These are phyloP conservation scores for Verticillium tricorpus DNA, from an alignment of 2,329 filamentous ascomycete genomes.

Conservation along the genomic window DNA sequence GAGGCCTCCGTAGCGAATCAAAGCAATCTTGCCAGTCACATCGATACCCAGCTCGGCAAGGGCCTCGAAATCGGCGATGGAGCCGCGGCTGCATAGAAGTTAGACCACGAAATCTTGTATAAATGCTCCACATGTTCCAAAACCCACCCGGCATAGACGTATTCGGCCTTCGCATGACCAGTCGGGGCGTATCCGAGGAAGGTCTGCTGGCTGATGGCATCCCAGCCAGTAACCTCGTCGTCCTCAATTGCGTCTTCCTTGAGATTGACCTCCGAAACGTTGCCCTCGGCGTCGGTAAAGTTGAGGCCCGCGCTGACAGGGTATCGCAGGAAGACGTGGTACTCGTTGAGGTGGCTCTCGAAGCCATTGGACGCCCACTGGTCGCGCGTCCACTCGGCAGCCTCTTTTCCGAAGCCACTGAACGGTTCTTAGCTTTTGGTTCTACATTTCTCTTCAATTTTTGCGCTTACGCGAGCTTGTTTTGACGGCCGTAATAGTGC, in stretches of 20 bases:
- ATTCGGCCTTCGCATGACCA: conserved; percentile 71
- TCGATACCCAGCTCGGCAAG: conserved; percentile 63
- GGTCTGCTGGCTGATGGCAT: conserved; percentile 61
- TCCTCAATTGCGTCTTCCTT: conserved; percentile 70
- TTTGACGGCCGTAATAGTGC: conserved; percentile 32
- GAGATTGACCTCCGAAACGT: conserved; percentile 60
- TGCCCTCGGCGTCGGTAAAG: conserved; percentile 29
- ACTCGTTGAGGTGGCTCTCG: conserved; percentile 33
- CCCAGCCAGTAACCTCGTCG: conserved; percentile 67
- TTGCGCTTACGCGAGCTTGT: conserved; percentile 26
- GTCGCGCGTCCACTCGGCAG: conserved; percentile 29
- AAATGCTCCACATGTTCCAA: neutral
- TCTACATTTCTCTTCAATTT: too few species aligned
- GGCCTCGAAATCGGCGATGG: conserved; percentile 68
- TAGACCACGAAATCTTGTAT: accelerated
- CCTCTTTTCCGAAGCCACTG: neutral
- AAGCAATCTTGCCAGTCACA: conserved; percentile 71
- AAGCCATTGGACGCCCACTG: conserved; percentile 31
- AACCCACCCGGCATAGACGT: conserved; percentile 66
- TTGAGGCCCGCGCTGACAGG: conserved; percentile 50
- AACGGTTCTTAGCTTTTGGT: neutral
- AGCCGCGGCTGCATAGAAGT: conserved; percentile 47
- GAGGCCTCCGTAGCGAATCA: conserved; percentile 70
- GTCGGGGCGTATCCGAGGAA: conserved; percentile 82
- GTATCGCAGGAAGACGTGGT: conserved; percentile 58